A percentile compares a stretch with the other conserved stretches of the same genome.
Evolutionary conservation across 805 yeast species (phyloP).

Genomic region (Metschnikowia chrysomelidarum): DNA sequence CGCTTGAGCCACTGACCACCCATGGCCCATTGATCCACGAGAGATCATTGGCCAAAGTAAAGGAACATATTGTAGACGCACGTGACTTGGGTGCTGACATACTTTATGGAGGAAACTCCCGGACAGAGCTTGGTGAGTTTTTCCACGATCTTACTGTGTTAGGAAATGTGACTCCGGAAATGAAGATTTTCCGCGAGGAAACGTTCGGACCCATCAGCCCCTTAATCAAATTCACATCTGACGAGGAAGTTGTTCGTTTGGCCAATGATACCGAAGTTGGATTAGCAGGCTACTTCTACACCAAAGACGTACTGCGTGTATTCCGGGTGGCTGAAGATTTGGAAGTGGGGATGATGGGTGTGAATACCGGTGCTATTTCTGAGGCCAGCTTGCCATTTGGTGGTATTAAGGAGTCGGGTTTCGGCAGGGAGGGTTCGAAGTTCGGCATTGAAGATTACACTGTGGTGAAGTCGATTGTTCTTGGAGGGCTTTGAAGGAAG

Average conservation of each 20-base stretch:
- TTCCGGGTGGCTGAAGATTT: slow-evolving; percentile 64
- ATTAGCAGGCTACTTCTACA: slow-evolving; percentile 72
- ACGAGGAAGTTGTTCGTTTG: slow-evolving; percentile 56
- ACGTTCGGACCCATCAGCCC: slow-evolving; percentile 84
- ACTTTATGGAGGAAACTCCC: slow-evolving; percentile 56
- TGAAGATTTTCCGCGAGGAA: slow-evolving; percentile 64
- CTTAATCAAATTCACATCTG: slow-evolving; percentile 59
- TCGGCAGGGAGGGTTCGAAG: slow-evolving; percentile 77
- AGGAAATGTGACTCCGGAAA: slow-evolving; percentile 54
- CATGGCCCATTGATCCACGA: slow-evolving; percentile 77
- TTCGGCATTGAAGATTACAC: slow-evolving; percentile 75
- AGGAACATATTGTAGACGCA: slow-evolving; percentile 65
- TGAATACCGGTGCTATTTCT: slow-evolving; percentile 70
- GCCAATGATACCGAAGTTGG: slow-evolving; percentile 75
- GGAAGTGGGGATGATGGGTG: slow-evolving; percentile 80
- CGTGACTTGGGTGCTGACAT: slow-evolving; percentile 61
- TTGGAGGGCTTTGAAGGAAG: slow-evolving; percentile 10
- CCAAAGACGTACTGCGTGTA: slow-evolving; percentile 52
- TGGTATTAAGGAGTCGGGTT: slow-evolving; percentile 75
- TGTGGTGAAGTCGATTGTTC: slow-evolving; percentile 60
- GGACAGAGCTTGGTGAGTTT: slow-evolving; percentile 55
- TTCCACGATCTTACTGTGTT: slow-evolving; percentile 71
- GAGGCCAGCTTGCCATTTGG: slow-evolving; percentile 74
- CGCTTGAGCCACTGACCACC: slow-evolving; percentile 54
- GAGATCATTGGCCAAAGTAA: slow-evolving; percentile 60